phyloP scores from a whole-genome alignment of 495 filamentous ascomycete genomes.

The Cercophora samala region DNA sequence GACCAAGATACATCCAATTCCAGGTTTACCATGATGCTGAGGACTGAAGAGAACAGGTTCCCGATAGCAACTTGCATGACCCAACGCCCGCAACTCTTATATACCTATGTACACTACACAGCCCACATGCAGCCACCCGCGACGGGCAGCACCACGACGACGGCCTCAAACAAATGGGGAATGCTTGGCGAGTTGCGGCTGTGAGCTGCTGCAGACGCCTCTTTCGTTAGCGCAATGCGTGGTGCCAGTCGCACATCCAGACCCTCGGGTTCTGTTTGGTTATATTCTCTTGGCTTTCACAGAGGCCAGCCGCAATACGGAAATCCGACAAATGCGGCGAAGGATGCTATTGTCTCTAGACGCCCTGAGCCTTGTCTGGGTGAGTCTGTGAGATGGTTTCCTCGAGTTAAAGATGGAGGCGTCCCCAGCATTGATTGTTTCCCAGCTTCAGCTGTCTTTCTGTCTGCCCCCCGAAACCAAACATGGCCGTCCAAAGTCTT shows the following conservation, averaged over 20 bases:
- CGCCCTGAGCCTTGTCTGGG: too few relatives aligned
- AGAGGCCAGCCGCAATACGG: neutral
- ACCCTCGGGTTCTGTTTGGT: neutral
- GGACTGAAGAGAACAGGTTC: too few relatives aligned
- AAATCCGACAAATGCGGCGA: neutral
- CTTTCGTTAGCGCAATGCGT: neutral
- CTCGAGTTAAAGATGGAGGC: neutral
- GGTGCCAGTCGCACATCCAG: neutral
- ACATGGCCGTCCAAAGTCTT: slow-evolving; percentile 18
- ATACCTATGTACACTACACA: too few relatives aligned
- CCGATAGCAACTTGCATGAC: too few relatives aligned
- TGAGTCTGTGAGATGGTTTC: neutral
- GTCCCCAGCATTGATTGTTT: neutral
- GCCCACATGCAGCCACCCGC: neutral
- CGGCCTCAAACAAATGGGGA: neutral
- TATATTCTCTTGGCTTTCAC: too few relatives aligned
- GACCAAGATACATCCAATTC: too few relatives aligned
- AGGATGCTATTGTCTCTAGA: too few relatives aligned
- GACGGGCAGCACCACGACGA: neutral
- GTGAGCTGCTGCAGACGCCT: neutral
- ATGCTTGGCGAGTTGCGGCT: neutral
- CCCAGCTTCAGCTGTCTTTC: neutral
- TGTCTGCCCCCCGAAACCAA: neutral
- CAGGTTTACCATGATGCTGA: too few relatives aligned
- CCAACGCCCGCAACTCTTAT: too few relatives aligned